Conservation (phyloP, 805 yeast genomes). For the Teunomyces stri region DNA sequence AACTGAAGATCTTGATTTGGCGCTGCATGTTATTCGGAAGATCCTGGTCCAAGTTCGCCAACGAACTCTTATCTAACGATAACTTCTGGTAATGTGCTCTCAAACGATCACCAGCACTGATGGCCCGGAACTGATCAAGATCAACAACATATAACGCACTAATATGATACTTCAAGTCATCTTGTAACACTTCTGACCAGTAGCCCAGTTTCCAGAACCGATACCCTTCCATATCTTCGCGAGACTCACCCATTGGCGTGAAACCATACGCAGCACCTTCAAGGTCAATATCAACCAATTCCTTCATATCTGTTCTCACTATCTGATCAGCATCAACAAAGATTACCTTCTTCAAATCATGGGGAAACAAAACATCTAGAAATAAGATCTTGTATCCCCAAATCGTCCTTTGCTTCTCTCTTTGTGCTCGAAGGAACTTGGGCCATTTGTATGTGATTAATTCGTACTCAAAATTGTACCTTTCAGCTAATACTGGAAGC, state of each 20-base stretch:
- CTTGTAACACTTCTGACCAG: conserved; percentile 68
- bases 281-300: conserved; percentile 64
- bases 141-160: conserved; percentile 86
- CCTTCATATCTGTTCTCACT: conserved; percentile 70
- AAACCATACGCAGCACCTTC: conserved; percentile 84
- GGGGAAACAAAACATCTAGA: conserved; percentile 85
- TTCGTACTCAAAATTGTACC: conserved; percentile 68
- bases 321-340: conserved; percentile 88
- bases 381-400: conserved; percentile 90
- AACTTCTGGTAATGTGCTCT: conserved; percentile 83
- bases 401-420: conserved; percentile 72
- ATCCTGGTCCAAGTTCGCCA: conserved; percentile 87
- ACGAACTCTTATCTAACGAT: conserved; percentile 73
- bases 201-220: conserved; percentile 93
- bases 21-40: conserved; percentile 84
- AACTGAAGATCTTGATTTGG: conserved; percentile 61
- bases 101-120: conserved; percentile 73
- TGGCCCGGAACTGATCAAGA: conserved; percentile 58
- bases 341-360: conserved; percentile 66
- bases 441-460: conserved; percentile 93
- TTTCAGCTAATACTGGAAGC: conserved; percentile 56
- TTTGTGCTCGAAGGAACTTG: conserved; percentile 75
- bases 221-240: conserved; percentile 77
- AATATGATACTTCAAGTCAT: conserved; percentile 67
- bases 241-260: conserved; percentile 82